These are phyloP conservation scores for Diaporthe sp. DNA, from an alignment of 2,329 filamentous ascomycete genomes.

Conservation along the genomic window DNA sequence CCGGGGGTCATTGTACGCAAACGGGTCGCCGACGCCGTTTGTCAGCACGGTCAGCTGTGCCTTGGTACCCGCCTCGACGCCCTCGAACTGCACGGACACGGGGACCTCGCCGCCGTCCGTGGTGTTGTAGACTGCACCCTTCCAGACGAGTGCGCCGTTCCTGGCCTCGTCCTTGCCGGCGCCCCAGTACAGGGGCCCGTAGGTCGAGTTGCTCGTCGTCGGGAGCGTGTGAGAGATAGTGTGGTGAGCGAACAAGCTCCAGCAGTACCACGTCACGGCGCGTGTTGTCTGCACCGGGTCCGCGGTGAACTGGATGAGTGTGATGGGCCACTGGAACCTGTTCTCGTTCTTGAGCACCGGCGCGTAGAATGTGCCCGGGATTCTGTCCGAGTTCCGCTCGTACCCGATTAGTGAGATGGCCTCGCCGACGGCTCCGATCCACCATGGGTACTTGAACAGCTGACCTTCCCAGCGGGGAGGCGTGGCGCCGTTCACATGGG, in stretches of 20 bases:
- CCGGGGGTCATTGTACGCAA: constrained; percentile 59
- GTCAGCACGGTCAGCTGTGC: constrained; percentile 62
- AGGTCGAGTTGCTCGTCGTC: constrained; percentile 54
- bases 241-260: constrained; percentile 63
- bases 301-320: constrained; percentile 64
- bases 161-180: constrained; percentile 60
- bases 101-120: constrained; percentile 60
- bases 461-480: constrained; percentile 57
- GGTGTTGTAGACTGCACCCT: constrained; percentile 67
- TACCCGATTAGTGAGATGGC: constrained; percentile 75
- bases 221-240: constrained; percentile 63
- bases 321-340: constrained; percentile 65
- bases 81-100: constrained; percentile 61
- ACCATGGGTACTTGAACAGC: constrained; percentile 65
- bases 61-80: constrained; percentile 54
- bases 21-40: constrained; percentile 56
- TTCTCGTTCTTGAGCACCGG: constrained; percentile 65
- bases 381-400: constrained; percentile 74
- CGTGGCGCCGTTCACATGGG: constrained; percentile 65
- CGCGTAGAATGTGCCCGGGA: constrained; percentile 67
- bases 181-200: constrained; percentile 65
- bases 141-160: constrained; percentile 60
- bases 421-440: constrained; percentile 73
- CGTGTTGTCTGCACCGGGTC: constrained; percentile 63
- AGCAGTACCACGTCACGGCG: constrained; percentile 65